Conservation (phyloP, 495 filamentous ascomycete genomes). For the Aspergillus conjunctus region DNA sequence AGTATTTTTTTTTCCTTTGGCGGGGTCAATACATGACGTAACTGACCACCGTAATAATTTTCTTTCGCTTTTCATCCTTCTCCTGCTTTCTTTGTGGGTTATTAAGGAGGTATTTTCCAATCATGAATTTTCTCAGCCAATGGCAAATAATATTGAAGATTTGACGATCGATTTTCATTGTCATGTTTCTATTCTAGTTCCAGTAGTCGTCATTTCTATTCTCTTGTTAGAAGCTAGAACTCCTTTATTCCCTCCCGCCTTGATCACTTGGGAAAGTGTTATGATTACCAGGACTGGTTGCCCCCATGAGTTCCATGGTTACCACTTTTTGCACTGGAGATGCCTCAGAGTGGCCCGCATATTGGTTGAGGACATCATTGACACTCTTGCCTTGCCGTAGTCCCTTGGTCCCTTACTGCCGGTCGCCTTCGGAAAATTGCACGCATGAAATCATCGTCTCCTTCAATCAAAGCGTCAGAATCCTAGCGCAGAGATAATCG, state of each 20-base stretch:
- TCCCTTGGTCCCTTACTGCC: not conserved
- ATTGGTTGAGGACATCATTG: not conserved
- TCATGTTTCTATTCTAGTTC: not conserved
- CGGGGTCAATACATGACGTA: conserved; percentile 29
- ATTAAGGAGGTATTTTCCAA: not conserved
- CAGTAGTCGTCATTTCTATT: conserved; percentile 1
- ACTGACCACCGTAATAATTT: not conserved
- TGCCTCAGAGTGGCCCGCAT: too few relatives aligned
- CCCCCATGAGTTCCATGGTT: not conserved
- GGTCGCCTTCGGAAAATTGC: not conserved
- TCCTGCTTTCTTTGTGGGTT: not conserved
- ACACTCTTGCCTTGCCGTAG: not conserved
- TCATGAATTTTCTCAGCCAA: not conserved
- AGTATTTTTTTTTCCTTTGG: conserved; percentile 14
- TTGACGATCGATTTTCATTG: not conserved
- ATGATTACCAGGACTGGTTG: not conserved
- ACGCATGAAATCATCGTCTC: not conserved
- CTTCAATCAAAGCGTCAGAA: not conserved
- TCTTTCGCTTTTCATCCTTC: not conserved
- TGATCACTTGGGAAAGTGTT: not conserved
- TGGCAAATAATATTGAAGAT: not conserved
- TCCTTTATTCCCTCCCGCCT: not conserved
- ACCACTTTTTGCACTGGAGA: too few relatives aligned
- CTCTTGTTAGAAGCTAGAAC: not conserved
- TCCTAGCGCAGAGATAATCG: too few relatives aligned